Evolutionary conservation across 345 rosid genomes (phyloP).

Genomic region (Populus nigra): DNA sequence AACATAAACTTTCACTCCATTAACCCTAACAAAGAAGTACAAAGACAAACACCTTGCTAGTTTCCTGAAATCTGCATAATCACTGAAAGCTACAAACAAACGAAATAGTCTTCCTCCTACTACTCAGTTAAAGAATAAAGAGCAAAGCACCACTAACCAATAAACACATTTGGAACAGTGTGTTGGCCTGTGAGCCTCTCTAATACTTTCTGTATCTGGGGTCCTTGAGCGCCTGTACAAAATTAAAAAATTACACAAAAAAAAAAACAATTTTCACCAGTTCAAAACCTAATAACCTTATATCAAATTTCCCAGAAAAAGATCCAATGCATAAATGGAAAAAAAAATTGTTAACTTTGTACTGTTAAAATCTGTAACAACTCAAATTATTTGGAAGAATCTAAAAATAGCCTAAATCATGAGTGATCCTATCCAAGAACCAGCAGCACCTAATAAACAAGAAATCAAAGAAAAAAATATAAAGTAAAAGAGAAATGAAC

Average conservation of each 20-base stretch:
- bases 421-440: no score
- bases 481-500: neutral
- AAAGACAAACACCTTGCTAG: no score
- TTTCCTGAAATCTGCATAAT: no score
- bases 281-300: no score
- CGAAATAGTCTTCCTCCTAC: no score
- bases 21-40: neutral
- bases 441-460: neutral
- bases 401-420: no score
- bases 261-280: neutral
- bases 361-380: no score
- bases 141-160: constrained; percentile 46
- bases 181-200: constrained; percentile 90
- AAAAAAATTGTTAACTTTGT: no score
- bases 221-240: constrained; percentile 78
- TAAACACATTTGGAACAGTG: constrained; percentile 92
- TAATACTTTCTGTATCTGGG: constrained; percentile 76
- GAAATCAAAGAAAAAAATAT: neutral
- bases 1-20: neutral
- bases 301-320: no score
- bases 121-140: neutral
- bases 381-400: no score
- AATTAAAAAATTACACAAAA: neutral
- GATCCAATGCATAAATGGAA: no score
- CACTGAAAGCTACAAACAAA: no score